phyloP scores from a whole-genome alignment of 305 asterid species.

The Coffea humblotiana region DNA sequence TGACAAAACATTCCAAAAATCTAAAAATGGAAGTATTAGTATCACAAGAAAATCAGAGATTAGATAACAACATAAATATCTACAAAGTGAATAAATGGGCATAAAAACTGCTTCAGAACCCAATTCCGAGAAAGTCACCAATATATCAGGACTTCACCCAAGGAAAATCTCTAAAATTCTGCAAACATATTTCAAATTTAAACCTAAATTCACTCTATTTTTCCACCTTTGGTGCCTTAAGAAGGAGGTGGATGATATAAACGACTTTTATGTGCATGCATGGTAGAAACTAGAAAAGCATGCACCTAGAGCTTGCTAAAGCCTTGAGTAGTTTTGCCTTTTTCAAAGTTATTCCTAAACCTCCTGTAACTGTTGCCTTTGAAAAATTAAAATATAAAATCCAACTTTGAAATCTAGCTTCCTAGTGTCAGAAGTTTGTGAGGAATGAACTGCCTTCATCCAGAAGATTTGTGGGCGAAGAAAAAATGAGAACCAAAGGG shows the following conservation, averaged over 20 bases:
- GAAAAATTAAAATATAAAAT: background rate
- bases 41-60: background rate
- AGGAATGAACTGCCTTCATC: background rate
- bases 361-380: background rate
- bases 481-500: background rate
- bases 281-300: background rate
- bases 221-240: background rate
- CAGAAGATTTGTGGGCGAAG: background rate
- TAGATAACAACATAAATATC: background rate
- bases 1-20: background rate
- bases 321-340: background rate
- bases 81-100: background rate
- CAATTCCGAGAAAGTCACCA: conserved; percentile 5
- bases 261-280: conserved; percentile 4
- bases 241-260: background rate
- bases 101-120: conserved; percentile 7
- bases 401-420: background rate
- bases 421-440: background rate
- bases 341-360: background rate
- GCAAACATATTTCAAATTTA: background rate
- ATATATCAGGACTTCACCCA: background rate
- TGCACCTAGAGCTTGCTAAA: background rate
- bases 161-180: background rate
- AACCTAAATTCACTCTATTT: background rate
- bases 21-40: background rate